Conservation (phyloP, 2,329 filamentous ascomycete species). For the Calonectria fujianensis region DNA sequence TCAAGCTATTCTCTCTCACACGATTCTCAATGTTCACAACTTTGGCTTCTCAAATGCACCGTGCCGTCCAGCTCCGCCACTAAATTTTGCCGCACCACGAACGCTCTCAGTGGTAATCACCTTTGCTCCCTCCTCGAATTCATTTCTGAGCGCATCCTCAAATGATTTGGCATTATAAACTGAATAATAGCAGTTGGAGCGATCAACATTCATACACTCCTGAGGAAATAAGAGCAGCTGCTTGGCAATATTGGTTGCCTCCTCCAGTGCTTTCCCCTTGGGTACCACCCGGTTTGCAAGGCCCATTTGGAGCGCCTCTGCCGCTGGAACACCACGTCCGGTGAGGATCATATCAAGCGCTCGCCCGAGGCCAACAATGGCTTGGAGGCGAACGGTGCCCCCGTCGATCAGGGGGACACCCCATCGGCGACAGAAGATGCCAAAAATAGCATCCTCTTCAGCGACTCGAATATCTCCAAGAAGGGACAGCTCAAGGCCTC, state of each 20-base stretch:
- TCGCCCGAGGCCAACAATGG: slow-evolving; percentile 70
- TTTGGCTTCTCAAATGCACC: slow-evolving; percentile 33
- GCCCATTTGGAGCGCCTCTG: slow-evolving; percentile 71
- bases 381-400: slow-evolving; percentile 72
- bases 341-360: slow-evolving; percentile 76
- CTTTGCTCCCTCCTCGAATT: slow-evolving; percentile 66
- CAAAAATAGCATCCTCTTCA: slow-evolving; percentile 72
- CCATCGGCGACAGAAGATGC: slow-evolving; percentile 72
- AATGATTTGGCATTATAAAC: slow-evolving; percentile 69
- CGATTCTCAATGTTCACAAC: background rate
- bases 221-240: slow-evolving; percentile 70
- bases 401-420: slow-evolving; percentile 59
- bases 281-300: slow-evolving; percentile 72
- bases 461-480: slow-evolving; percentile 72
- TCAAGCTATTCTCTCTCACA: background rate
- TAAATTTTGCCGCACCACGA: slow-evolving; percentile 43
- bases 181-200: slow-evolving; percentile 68
- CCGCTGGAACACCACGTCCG: slow-evolving; percentile 67
- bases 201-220: slow-evolving; percentile 70
- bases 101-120: slow-evolving; percentile 67
- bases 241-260: slow-evolving; percentile 68
- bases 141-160: slow-evolving; percentile 69
- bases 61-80: slow-evolving; percentile 38
- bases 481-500: slow-evolving; percentile 71
- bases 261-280: slow-evolving; percentile 69